Base-by-base conservation (phyloP, 2,329 filamentous ascomycete species). In the Sporothrix luriei region DNA sequence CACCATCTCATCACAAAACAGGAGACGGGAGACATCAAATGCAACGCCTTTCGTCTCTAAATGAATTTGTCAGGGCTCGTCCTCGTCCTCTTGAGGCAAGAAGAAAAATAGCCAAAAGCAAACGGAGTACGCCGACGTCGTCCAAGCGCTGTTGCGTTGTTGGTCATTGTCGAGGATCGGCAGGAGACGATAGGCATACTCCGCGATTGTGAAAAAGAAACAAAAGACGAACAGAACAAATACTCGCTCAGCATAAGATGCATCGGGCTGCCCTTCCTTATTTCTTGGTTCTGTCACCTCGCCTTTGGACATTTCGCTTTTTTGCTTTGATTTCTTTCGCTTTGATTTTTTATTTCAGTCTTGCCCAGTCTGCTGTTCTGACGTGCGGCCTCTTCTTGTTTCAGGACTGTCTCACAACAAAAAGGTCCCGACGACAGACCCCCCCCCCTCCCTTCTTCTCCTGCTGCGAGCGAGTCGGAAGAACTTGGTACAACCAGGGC, bases 351-450 rank as follows among this genome's bases (percentile, higher is more conserved):
- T n/a, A n/a, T 52, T 38, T 14, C 19, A 16, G 7, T n/a, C 57
- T n/a, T 19, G 24, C 24, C 61, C 16, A 26, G 26, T 10, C 16
- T 21, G 19, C 48, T 21, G 1, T 16, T 49, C 33, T 33, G 40
- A 4, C 7, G 10, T 24, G n/a, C 14, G 26, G 9, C 26, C 29
- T 49, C 52, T 52, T 10, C 38, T 33, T 61, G 69, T 71, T 71
- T 71, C 69, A 71, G 59, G 66, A 66, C 69, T 68, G 69, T 71
- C 66, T 71, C 69, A 71, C 69, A 52, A 68, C 52, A 38, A 40
- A 29, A 66, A 66, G 61, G 61, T 49, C 40, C 40, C 11, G 4
- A 43, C 40, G 10, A 43, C 40, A 49, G 43, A 26, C 61, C 61
- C 61, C 14, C 33, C 14, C 40, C 40, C 40, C 40, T 43, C 24